Base-by-base conservation (phyloP, 805 yeast species). In the Lipomyces spencermartinsiae region DNA sequence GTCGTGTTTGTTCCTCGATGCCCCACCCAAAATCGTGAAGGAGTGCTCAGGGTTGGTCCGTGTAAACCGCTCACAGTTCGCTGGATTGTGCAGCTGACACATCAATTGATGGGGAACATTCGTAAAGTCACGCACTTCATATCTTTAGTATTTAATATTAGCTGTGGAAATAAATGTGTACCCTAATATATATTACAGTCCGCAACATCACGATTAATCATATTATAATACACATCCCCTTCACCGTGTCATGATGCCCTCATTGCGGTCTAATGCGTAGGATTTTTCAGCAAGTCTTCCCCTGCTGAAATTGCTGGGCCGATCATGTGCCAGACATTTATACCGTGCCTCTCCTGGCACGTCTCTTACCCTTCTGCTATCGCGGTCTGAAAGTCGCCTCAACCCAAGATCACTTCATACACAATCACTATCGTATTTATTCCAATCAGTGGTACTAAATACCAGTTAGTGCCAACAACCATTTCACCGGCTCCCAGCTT, bases 401-500 rank as follows among this genome's bases (percentile, higher is more conserved):
- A 90, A 65, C 94, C 94, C 70, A 89, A 80, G 12, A 89, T 74
- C 74, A 90, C 78, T 77, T 90, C 94, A 79, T 91, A 91, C 29
- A 87, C 72, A 62, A 91, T 89, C 33, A 91, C 89, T 57, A 87
- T 68, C 2, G 87, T 78, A 76, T 91, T 91, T 37, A 89, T 82
- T 55, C 85, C 87, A 67, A 91, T 90, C 73, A 91, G 81, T 12
- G 94, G 93, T 59, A 92, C 85, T 83, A 62, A n/a, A 14, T 35
- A 9, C 25, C 16, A 14, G 37, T 22, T 43, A 55, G 22, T 29
- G 67, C 70, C 34, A 10, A 35, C 22, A 43, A 1, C 5, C 29
- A 33, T 12, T 2, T 53, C 16, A 49, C 16, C n/a, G 46, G 22
- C 4, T 12, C 22, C 22, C 53, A 33, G 33, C 19, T 12, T 31